A percentile compares a stretch with the other conserved stretches of the same genome.
These are phyloP conservation scores for Stemphylium beticola DNA, from an alignment of 2,329 filamentous ascomycete species.

Conservation along the genomic window DNA sequence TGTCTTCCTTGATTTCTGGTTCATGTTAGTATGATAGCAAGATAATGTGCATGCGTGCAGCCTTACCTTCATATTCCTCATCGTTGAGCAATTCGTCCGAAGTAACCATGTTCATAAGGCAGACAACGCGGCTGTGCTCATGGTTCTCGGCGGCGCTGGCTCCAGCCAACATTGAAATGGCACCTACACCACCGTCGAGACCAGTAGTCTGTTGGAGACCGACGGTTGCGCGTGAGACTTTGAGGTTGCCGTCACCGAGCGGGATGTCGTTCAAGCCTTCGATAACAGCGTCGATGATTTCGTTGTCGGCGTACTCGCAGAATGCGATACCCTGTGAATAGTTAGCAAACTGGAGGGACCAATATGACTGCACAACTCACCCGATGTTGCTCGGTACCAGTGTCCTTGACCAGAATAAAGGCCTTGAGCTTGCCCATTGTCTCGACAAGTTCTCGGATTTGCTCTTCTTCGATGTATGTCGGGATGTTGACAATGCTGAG, in stretches of 20 bases:
- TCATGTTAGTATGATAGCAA: conserved; percentile 7
- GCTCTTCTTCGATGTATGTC: conserved; percentile 84
- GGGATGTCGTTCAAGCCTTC: conserved; percentile 94
- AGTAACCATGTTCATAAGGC: conserved; percentile 98
- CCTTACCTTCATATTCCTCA: conserved; percentile 84
- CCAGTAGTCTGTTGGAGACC: conserved; percentile 91
- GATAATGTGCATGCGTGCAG: conserved; percentile 35
- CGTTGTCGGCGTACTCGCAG: conserved; percentile 86
- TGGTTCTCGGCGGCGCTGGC: conserved; percentile 75
- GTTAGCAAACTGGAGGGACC: conserved; percentile 15
- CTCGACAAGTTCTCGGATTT: conserved; percentile 86
- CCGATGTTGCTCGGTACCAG: conserved; percentile 81
- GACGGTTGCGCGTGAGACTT: conserved; percentile 87
- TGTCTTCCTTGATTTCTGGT: conserved; percentile 93
- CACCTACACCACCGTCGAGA: conserved; percentile 93
- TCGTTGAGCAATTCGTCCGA: conserved; percentile 91
- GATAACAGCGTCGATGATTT: conserved; percentile 81
- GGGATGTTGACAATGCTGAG: conserved; percentile 92
- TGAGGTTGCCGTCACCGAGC: conserved; percentile 83
- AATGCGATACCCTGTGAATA: conserved; percentile 82
- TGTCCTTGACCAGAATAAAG: conserved; percentile 89
- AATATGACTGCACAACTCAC: conserved; percentile 59
- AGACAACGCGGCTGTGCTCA: conserved; percentile 83
- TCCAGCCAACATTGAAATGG: conserved; percentile 96
- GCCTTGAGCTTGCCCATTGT: conserved; percentile 93